Conservation (phyloP, 495 filamentous ascomycete genomes). For the Podospora australis region DNA sequence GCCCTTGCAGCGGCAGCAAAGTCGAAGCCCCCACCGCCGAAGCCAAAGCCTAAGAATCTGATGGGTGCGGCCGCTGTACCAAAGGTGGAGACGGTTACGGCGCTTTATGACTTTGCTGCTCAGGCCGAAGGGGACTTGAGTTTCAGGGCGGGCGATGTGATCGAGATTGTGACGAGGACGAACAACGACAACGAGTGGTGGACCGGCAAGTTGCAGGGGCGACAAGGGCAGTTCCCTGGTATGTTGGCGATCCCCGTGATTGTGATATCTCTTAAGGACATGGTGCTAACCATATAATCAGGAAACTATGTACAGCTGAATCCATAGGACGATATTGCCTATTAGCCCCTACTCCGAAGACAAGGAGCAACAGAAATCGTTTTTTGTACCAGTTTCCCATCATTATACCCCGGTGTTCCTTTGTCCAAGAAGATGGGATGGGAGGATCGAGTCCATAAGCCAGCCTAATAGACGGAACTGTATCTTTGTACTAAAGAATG, state of each 20-base stretch:
- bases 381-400: too few relatives aligned
- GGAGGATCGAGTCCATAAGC: too few relatives aligned
- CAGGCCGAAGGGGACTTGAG: constrained; percentile 92
- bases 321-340: too few relatives aligned
- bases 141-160: constrained; percentile 83
- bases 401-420: too few relatives aligned
- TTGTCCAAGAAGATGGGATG: too few relatives aligned
- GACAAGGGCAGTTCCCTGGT: constrained; percentile 93
- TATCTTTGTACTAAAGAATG: too few relatives aligned
- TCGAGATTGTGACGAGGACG: constrained; percentile 78
- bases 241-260: constrained; percentile 27
- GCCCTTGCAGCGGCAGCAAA: constrained; percentile 72
- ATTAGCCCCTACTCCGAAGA: too few relatives aligned
- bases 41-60: constrained; percentile 75
- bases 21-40: constrained; percentile 72
- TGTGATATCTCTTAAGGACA: background rate
- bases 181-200: constrained; percentile 96
- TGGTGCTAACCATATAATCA: constrained; percentile 17
- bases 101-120: constrained; percentile 91
- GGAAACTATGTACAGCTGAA: constrained; percentile 42
- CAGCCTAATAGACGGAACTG: too few relatives aligned
- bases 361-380: too few relatives aligned
- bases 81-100: constrained; percentile 65
- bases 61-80: constrained; percentile 47
- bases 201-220: constrained; percentile 69